These are phyloP conservation scores for Globisporangium nagaii DNA, from an alignment of 352 stramenopile genomes.

Conservation along the genomic window DNA sequence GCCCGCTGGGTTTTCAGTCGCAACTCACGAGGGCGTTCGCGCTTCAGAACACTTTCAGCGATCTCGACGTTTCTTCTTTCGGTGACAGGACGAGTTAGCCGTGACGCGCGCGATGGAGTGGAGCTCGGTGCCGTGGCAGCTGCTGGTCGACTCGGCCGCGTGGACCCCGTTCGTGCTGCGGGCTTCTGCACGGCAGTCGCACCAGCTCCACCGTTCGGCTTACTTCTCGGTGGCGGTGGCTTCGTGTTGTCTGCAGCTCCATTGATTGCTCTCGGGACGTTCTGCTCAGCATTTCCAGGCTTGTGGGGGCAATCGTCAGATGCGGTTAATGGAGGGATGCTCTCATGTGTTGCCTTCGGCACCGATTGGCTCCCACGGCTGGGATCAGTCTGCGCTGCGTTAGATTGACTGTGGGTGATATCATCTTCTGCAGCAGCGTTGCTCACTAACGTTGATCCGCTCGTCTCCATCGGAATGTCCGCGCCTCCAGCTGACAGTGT, in stretches of 20 bases:
- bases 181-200: neutral
- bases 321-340: neutral
- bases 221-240: neutral
- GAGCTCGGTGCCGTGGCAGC: neutral
- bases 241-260: neutral
- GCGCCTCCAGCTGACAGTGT: neutral
- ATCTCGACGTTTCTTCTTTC: neutral
- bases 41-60: neutral
- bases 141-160: constrained; percentile 3
- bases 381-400: neutral
- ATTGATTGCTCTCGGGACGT: neutral
- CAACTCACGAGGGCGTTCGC: constrained; percentile 9
- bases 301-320: too few relatives aligned
- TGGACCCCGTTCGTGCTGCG: neutral
- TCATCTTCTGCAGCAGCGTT: neutral
- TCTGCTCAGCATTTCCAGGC: neutral
- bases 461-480: too few relatives aligned
- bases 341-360: too few relatives aligned
- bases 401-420: neutral
- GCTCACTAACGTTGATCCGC: neutral
- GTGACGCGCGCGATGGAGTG: neutral
- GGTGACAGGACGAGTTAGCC: neutral
- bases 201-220: neutral
- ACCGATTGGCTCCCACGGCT: neutral
- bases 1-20: neutral